phyloP scores from a whole-genome alignment of 306 rosid genomes.

The Prunus mira region DNA sequence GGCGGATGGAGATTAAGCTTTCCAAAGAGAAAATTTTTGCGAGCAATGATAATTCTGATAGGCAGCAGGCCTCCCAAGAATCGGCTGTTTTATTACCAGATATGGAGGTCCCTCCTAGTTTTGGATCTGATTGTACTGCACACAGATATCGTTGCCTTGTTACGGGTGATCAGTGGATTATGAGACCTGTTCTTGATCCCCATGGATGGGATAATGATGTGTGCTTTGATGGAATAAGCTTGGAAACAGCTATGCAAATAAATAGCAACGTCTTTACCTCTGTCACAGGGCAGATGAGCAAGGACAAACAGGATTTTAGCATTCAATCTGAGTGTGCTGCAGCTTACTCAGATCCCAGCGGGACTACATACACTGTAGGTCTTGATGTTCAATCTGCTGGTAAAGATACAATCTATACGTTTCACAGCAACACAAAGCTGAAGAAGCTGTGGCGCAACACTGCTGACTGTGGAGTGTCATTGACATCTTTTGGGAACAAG shows the following conservation, averaged over 20 bases:
- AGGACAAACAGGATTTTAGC: constrained; percentile 72
- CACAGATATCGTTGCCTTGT: constrained; percentile 84
- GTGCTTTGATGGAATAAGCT: constrained; percentile 81
- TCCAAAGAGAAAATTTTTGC: constrained; percentile 32
- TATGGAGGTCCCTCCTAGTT: constrained; percentile 77
- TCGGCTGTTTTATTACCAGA: constrained; percentile 79
- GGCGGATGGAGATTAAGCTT: constrained; percentile 47
- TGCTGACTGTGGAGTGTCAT: constrained; percentile 73
- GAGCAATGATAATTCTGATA: constrained; percentile 39
- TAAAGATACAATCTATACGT: constrained; percentile 59
- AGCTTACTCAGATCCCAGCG: constrained; percentile 56
- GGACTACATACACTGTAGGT: constrained; percentile 60
- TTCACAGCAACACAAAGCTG: constrained; percentile 65
- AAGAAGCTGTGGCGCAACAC: constrained; percentile 55
- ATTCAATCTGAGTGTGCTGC: constrained; percentile 83
- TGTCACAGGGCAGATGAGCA: constrained; percentile 73
- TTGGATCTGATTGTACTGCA: constrained; percentile 55
- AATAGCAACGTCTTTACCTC: constrained; percentile 52
- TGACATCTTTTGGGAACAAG: constrained; percentile 71
- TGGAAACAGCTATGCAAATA: constrained; percentile 64
- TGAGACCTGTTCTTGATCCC: constrained; percentile 92
- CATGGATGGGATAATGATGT: constrained; percentile 98
- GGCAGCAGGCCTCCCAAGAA: constrained; percentile 46
- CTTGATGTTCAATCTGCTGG: constrained; percentile 84
- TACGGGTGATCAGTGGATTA: constrained; percentile 64